Base-by-base conservation (phyloP, 2,329 filamentous ascomycete genomes). In the Claviceps pazoutovae region DNA sequence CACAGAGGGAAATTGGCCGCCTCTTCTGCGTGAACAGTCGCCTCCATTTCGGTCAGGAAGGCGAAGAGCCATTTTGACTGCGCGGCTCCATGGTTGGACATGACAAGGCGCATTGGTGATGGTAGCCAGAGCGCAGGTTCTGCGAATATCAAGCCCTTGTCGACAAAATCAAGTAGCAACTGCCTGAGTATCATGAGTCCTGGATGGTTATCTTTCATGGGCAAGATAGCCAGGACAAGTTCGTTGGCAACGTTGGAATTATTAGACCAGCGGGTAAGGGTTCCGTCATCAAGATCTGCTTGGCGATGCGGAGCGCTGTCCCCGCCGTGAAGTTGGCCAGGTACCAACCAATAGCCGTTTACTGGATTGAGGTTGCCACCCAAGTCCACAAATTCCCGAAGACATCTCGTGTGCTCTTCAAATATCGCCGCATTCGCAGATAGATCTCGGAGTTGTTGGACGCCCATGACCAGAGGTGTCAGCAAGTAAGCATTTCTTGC, bases 301-400 rank as follows among this genome's bases (percentile, higher is more conserved):
- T 45, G 44, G 13, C 5, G n/a, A 4, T 23, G 23, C 19, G 26
- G 17, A n/a, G 21, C 34, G 2, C 23, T 11, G 8, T 30, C 8
- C 8, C 26, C 26, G 26, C 1, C 26, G 26, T 30, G 1, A 30
- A 9, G 26, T 11, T 30, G 26, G 8, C 26, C 36, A 17, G 30
- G 21, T 4, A 34, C 37, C 43, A 36, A 16, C 21, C 34, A 36
- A 8, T 19, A 51, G 21, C 41, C 43, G 11, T n/a, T 4, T 16
- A 3, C 6, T 17, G 49, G 43, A 51, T 51, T 51, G n/a, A 51
- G 23, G 44, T 4, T 46, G 34, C 43, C 49, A 14, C 49, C 49
- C 17, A 3, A 16, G 36, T 41, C 21, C 19, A 51, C 44, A 5
- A 51, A 21, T n/a, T 23, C 1, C 23, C 26, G 34, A 8, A 51